Evolutionary conservation across 2,329 filamentous ascomycete species (phyloP), one percentile per base, ranked within the genome.

Genomic region (Cladophialophora carrionii): DNA sequence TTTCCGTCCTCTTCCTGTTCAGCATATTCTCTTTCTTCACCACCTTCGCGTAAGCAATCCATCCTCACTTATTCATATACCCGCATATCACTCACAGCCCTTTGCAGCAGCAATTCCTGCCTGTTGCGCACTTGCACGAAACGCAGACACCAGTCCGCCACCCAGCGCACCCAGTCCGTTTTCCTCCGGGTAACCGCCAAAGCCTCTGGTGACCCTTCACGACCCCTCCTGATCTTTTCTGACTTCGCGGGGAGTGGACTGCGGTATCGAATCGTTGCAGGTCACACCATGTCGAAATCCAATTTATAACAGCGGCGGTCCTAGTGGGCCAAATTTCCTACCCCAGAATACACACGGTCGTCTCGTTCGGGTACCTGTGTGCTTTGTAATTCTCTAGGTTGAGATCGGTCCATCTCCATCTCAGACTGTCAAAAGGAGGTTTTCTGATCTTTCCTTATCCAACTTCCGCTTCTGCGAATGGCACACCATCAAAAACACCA

Each of bases 281-380:
- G 46, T 54, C 34, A 65, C 70, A 74, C 70, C 71, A 75, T 72
- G 73, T 76, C 76, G 73, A 71, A 68, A 70, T 76, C 66, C 70
- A 76, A 77, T 76, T 80, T 78, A 79, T 80, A 77, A 78, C 77
- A 74, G 71, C 71, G 70, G 64, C 67, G 70, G 76, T 78, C 76
- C 76, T 74, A 66, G 62, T 63, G 69, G 74, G 77, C 77, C 75
- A 63, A 66, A 56, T 26, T 22, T 58, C 57, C 22, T 14, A 26
- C 26, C 22, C 52, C 20, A 54, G 26, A 49, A 26, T 22, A 51
- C 61, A 61, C 61, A 62, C 20, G 26, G 37, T 29, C 37, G 31
- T 14, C 9, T 34, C 29, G 5, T 34, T 37, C 46, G 37, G 51
- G 55, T 49, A 43, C 58, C 34, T 62, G 58, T 75, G 71, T 66